Base-by-base conservation (phyloP, 331 rosid genomes). In the Pyrus hybrid region DNA sequence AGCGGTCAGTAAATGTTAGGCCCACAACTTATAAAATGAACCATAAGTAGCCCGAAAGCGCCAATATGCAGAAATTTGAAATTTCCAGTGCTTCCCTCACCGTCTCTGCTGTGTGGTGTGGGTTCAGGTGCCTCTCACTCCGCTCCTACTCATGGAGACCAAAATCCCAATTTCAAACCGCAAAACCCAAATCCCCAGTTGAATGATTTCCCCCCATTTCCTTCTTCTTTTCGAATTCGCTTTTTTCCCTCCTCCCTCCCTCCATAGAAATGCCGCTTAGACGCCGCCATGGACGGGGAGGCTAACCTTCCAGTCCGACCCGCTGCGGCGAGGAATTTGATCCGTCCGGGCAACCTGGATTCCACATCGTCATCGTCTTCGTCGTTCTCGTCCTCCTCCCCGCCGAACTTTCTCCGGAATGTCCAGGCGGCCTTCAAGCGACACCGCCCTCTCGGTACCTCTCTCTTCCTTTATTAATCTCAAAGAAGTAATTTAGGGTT, bases 341-440 rank as follows among this genome's bases (percentile, higher is more conserved):
- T 47, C 79, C 88, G 84, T 68, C 83, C 90, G 68, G 74, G 28
- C 77, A 82, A 83, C 70, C 81, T 84, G 1, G 90, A 91, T 51
- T 82, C 82, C 53, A 75, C 85, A 1, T 82, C 93, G 28, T 86
- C 94, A 3, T 85, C 90, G 1, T 85, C 95, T 4, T 81, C 89
- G 2, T 83, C 88, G 1, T 82, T 82, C 2, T 83, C 87, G 7
- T 85, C 89, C 2, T 79, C 90, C 72, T 80, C 92, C 28, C 81
- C 90, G 16, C 90, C 93, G 68, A 87, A 86, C 86, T 86, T 93
- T 61, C 85, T 91, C 83, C 93, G 89, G 66, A 82, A 86, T 82
- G 90, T 93, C 70, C 94, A 88, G 73, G 96, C 97, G 68, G 98
- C 96, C 77, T 79, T 91, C 83, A 93, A 93, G 86, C 97, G 98